A percentile compares a stretch with the other conserved stretches of the same genome.
Evolutionary conservation across 768 basidiomycete species (phyloP).

Genomic region (Calocybe gangraenosa): DNA sequence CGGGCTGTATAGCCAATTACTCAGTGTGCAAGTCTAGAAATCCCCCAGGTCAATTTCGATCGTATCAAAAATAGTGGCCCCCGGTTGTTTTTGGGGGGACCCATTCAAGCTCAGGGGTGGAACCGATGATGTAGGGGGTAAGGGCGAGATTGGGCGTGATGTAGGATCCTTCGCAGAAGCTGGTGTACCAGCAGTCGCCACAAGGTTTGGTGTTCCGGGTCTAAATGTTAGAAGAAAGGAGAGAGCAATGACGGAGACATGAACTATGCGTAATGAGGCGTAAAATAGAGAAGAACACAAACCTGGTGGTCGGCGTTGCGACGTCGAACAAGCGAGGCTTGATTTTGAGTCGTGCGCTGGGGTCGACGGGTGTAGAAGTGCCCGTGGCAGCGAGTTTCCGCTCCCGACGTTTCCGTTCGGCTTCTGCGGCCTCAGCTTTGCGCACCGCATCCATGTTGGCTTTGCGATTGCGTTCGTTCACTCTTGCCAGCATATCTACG

Average conservation of each 20-base stretch:
- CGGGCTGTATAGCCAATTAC: too few species aligned
- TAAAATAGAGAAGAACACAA: conserved; percentile 19
- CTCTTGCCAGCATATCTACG: conserved; percentile 59
- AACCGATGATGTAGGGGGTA: conserved; percentile 20
- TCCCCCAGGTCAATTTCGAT: conserved; percentile 79
- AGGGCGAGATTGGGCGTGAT: conserved; percentile 20
- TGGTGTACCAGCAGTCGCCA: conserved; percentile 28
- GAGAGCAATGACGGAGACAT: conserved; percentile 12
- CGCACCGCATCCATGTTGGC: conserved; percentile 79
- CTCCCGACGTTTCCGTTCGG: conserved; percentile 68
- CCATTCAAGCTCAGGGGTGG: conserved; percentile 17
- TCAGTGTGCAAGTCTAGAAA: conserved; percentile 56
- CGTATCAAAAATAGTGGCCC: conserved; percentile 55
- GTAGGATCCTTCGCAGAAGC: conserved; percentile 23
- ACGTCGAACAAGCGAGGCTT: conserved; percentile 53
- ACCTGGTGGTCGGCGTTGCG: conserved; percentile 59
- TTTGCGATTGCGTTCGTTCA: conserved; percentile 89
- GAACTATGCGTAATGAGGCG: not conserved
- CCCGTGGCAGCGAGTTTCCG: conserved; percentile 46
- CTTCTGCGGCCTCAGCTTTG: conserved; percentile 65
- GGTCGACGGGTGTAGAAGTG: conserved; percentile 44
- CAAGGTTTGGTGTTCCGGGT: conserved; percentile 45
- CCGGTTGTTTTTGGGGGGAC: conserved; percentile 44
- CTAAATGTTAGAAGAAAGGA: conserved; percentile 22
- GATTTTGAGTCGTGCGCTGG: conserved; percentile 66